phyloP scores from a whole-genome alignment of 257 asterid species.

The Solanum chmielewskii region DNA sequence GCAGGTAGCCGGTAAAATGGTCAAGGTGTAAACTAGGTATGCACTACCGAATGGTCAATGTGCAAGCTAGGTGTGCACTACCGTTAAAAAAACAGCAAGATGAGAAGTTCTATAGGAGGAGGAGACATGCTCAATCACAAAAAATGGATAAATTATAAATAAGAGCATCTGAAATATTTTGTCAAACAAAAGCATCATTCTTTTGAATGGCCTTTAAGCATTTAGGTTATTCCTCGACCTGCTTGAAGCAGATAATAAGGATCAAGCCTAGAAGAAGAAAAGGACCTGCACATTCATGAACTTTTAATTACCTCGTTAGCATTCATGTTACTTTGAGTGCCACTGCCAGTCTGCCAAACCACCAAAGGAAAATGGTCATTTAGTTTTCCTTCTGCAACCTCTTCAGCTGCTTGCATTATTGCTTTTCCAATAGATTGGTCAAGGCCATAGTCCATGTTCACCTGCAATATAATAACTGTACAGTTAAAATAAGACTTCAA shows the following conservation, averaged over 20 bases:
- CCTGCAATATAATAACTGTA: conserved; percentile 32
- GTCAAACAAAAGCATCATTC: neutral
- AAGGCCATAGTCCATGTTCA: conserved; percentile 91
- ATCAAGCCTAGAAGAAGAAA: neutral
- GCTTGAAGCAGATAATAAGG: neutral
- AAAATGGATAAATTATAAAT: neutral
- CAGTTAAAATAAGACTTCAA: neutral
- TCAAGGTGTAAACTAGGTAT: neutral
- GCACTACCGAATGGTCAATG: neutral
- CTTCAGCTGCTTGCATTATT: conserved; percentile 94
- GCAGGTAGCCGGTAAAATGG: neutral
- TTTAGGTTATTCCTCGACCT: neutral
- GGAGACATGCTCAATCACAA: neutral
- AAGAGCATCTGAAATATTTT: neutral
- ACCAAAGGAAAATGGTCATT: conserved; percentile 95
- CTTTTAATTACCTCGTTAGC: conserved; percentile 76
- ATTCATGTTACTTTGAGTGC: conserved; percentile 98
- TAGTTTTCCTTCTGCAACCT: conserved; percentile 91
- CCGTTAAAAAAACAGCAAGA: neutral
- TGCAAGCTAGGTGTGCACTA: neutral
- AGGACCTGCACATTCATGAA: neutral
- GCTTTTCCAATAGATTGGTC: conserved; percentile 91
- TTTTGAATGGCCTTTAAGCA: neutral
- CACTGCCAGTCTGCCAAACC: conserved; percentile 99
- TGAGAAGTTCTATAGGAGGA: neutral